A percentile compares a stretch with the other conserved stretches of the same genome.
Conservation (phyloP, 2,329 filamentous ascomycete genomes). For the Cryphonectria japonica region DNA sequence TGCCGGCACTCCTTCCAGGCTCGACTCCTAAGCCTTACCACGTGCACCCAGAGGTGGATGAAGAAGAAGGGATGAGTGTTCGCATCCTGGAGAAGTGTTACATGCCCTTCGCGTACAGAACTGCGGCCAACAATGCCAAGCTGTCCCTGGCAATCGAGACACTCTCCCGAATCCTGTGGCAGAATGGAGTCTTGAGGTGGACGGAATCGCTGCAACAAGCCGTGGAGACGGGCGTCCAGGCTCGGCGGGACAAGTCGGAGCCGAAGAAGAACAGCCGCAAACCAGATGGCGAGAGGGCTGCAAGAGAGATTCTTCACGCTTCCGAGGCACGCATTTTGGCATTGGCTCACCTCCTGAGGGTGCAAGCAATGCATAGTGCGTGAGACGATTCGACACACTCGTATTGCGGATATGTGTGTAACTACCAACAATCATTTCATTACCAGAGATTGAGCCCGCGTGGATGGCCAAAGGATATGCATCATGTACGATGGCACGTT, state of each 20-base stretch:
- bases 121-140: slow-evolving; percentile 71
- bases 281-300: slow-evolving; percentile 25
- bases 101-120: slow-evolving; percentile 67
- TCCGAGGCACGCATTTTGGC: slow-evolving; percentile 24
- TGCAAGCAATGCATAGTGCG: slow-evolving; percentile 5
- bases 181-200: slow-evolving; percentile 40
- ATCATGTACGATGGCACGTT: not conserved
- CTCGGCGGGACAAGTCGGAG: slow-evolving; percentile 52
- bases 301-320: slow-evolving; percentile 25
- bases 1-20: slow-evolving; percentile 51
- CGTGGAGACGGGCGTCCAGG: slow-evolving; percentile 51
- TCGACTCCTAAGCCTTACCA: slow-evolving; percentile 46
- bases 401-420: not conserved
- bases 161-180: slow-evolving; percentile 59
- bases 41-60: slow-evolving; percentile 43
- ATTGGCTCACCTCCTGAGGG: slow-evolving; percentile 14
- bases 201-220: slow-evolving; percentile 43
- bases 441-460: not conserved
- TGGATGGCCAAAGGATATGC: not conserved
- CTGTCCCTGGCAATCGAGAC: slow-evolving; percentile 71
- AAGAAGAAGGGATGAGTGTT: slow-evolving; percentile 45
- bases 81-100: slow-evolving; percentile 61
- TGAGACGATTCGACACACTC: not conserved
- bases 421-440: not conserved
- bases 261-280: slow-evolving; percentile 43